Conservation (phyloP, 2,329 filamentous ascomycete species). For the Helminthosporium solani region DNA sequence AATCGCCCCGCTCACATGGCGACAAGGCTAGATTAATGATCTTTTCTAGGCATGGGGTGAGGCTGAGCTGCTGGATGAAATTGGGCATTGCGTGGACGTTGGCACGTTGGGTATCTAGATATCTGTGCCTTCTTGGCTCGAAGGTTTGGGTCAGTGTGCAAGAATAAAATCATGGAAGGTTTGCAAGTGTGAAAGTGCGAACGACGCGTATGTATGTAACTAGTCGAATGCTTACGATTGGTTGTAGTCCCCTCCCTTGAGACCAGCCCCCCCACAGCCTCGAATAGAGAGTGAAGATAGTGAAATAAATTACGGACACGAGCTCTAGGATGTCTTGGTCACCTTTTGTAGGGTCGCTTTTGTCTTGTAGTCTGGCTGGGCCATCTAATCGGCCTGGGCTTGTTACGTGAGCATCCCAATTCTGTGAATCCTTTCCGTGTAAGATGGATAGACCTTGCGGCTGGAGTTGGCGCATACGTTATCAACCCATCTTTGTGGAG, state of each 20-base stretch:
- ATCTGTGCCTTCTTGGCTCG: not conserved
- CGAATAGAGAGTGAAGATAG: not conserved
- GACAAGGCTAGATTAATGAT: too few species aligned
- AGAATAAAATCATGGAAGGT: too few species aligned
- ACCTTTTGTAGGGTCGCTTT: not conserved
- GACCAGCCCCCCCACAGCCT: too few species aligned
- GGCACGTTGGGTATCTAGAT: not conserved
- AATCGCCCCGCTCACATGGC: not conserved
- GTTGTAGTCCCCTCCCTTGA: not conserved
- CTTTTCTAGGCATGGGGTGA: too few species aligned
- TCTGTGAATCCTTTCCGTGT: not conserved
- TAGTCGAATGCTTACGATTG: not conserved
- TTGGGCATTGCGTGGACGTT: constrained; percentile 1
- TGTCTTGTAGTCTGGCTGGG: not conserved
- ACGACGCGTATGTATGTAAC: not conserved
- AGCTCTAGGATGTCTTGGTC: not conserved
- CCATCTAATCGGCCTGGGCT: too few species aligned
- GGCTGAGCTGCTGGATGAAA: not conserved
- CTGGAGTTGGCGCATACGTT: not conserved
- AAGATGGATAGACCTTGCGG: not conserved
- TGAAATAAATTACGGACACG: not conserved
- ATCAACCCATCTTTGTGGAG: not conserved
- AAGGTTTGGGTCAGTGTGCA: too few species aligned
- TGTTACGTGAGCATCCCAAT: too few species aligned
- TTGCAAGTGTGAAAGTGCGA: not conserved